Evolutionary conservation across 805 yeast species (phyloP), one percentile per base, ranked within the genome.

Genomic region (Candida jianshihensis): DNA sequence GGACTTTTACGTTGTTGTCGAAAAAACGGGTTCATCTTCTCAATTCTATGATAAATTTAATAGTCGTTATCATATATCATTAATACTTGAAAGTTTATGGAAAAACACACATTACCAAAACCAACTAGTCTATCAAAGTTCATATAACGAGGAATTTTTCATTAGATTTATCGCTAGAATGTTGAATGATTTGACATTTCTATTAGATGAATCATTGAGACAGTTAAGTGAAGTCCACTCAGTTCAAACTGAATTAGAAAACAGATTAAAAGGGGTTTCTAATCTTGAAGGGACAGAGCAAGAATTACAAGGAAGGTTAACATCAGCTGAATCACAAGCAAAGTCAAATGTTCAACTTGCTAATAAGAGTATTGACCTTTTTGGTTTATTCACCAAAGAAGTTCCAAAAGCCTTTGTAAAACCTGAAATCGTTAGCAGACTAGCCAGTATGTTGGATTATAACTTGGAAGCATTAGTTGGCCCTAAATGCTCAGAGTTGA

Each of bases 11-110:
- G 95, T 92, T 25, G 86, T 85, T 70, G 89, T 90, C 34, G 99
- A 92, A 57, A 88, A 85, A 52, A 92, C 98, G 0, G 98, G 98
- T 9, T 82, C 96, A 2, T 80, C 90, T 7, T 78, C 94, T 0
- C 97, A 92, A 60, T 92, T 90, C 55, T 90, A 90, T 58, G 99
- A 92, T 59, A 92, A 92, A 61, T 92, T 92, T 64, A 89, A 87
- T 57, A 75, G 86, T 30, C 73, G 98, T 57, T 90, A 78, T 59
- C 81, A 86, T 54, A 85, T 92, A 20, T 82, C 96, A 1, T 74
- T 74, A 32, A 81, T 92, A 24, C 63, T 92, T 49, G 90, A 87
- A 56, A 78, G 79, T 47, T 64, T 92, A 37, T 92, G 97, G 94
- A 72, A 78, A 40, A 75, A 75, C 47, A 80, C 78, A 17, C 54